Percentiles rank a stretch among this genome's conserved stretches.
Evolutionary conservation across 495 filamentous ascomycete species (phyloP).

Genomic region (Pseudomonodictys pantanalensis): DNA sequence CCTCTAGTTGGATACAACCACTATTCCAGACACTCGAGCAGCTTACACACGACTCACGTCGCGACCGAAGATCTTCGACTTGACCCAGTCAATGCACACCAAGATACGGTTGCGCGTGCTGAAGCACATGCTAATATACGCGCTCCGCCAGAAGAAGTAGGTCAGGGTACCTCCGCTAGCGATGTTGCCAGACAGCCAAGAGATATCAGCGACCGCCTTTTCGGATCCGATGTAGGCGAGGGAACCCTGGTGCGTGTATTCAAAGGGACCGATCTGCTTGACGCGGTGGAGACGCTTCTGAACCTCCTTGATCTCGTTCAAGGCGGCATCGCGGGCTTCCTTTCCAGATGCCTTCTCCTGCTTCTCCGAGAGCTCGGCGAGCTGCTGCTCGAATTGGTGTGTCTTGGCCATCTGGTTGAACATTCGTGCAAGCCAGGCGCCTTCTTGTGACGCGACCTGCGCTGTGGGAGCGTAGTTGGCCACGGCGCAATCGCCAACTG

Average conservation of each 20-base stretch:
- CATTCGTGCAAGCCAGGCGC: constrained; percentile 87
- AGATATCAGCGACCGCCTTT: constrained; percentile 95
- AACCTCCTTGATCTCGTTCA: constrained; percentile 72
- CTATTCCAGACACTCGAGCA: too few relatives aligned
- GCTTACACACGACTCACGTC: constrained; percentile 89
- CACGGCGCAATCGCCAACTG: constrained; percentile 82
- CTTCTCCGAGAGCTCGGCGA: constrained; percentile 59
- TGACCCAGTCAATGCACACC: constrained; percentile 91
- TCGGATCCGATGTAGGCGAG: constrained; percentile 98
- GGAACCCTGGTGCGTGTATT: constrained; percentile 95
- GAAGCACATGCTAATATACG: constrained; percentile 99
- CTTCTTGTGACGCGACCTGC: constrained; percentile 94
- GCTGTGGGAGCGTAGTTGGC: constrained; percentile 98
- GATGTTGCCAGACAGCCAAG: constrained; percentile 95
- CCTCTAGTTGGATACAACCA: too few relatives aligned
- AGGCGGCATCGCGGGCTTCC: constrained; percentile 53
- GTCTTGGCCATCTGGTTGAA: constrained; percentile 98
- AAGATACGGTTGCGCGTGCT: constrained; percentile 92
- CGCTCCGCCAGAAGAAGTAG: constrained; percentile 90
- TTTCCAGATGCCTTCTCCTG: constrained; percentile 62
- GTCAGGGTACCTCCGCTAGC: constrained; percentile 70
- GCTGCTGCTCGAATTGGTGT: constrained; percentile 69
- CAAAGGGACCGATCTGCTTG: constrained; percentile 93
- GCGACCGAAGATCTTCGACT: constrained; percentile 91
- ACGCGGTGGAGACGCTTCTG: constrained; percentile 83